Evolutionary conservation across 208 protist genomes (phyloP).

Genomic region (Trypanosomatidae sp.): DNA sequence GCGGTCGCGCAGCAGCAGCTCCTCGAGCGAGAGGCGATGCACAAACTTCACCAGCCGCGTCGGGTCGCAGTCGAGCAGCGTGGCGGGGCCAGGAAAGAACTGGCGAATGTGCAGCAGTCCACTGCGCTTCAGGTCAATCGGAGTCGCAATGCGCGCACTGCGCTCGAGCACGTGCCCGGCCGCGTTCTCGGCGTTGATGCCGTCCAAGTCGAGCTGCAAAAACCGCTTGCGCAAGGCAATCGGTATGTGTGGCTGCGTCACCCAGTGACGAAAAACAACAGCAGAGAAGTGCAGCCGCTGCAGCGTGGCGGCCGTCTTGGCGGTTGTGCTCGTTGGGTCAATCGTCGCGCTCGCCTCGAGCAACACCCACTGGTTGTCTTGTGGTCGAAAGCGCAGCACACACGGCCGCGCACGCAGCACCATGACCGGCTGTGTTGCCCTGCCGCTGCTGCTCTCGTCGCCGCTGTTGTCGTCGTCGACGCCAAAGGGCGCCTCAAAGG

Average conservation of each 20-base stretch:
- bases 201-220: slow-evolving; percentile 54
- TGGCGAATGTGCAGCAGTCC: slow-evolving; percentile 84
- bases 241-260: slow-evolving; percentile 75
- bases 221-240: slow-evolving; percentile 81
- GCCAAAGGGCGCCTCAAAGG: slow-evolving; percentile 48
- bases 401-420: slow-evolving; percentile 50
- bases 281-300: slow-evolving; percentile 73
- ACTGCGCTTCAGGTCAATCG: slow-evolving; percentile 82
- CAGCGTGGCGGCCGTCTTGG: slow-evolving; percentile 31
- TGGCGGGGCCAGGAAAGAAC: slow-evolving; percentile 73
- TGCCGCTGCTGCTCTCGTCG: background rate
- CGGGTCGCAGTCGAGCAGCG: slow-evolving; percentile 77
- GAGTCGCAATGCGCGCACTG: slow-evolving; percentile 32
- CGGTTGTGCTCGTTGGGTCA: slow-evolving; percentile 48
- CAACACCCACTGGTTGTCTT: slow-evolving; percentile 87
- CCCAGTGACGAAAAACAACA: slow-evolving; percentile 51
- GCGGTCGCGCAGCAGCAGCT: slow-evolving; percentile 33
- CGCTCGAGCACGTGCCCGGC: slow-evolving; percentile 27
- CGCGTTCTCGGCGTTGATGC: slow-evolving; percentile 35
- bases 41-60: slow-evolving; percentile 73
- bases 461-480: background rate
- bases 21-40: slow-evolving; percentile 69
- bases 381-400: slow-evolving; percentile 68
- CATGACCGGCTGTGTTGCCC: slow-evolving; percentile 7
- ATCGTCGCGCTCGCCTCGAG: slow-evolving; percentile 53